Conservation (phyloP, 768 basidiomycete genomes). For the Russula compacta region DNA sequence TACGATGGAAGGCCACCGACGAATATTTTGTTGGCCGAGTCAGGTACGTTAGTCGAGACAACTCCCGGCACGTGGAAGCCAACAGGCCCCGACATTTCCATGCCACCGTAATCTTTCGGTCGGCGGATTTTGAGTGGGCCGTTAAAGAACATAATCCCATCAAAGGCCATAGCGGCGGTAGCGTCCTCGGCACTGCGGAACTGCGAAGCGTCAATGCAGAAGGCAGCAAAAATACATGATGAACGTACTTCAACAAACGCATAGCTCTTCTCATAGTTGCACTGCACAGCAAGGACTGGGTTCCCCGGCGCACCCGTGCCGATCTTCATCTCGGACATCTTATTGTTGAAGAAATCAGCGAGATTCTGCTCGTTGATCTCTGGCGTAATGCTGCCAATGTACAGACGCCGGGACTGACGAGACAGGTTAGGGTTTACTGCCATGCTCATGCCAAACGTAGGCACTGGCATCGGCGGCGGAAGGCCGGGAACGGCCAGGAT, state of each 20-base stretch:
- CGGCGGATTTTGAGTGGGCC: conserved; percentile 92
- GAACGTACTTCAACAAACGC: conserved; percentile 88
- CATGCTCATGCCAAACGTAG: conserved; percentile 79
- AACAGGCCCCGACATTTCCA: conserved; percentile 38
- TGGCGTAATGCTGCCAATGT: conserved; percentile 93
- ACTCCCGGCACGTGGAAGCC: conserved; percentile 86
- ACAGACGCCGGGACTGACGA: conserved; percentile 91
- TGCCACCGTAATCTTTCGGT: conserved; percentile 94
- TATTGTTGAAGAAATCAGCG: conserved; percentile 88
- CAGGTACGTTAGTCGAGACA: conserved; percentile 93
- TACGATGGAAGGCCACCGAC: conserved; percentile 94
- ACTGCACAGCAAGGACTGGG: conserved; percentile 87
- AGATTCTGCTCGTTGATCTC: conserved; percentile 91
- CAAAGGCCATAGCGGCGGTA: conserved; percentile 93
- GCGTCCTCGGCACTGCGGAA: conserved; percentile 97
- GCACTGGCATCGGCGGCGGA: conserved; percentile 75
- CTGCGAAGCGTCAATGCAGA: conserved; percentile 33
- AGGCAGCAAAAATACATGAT: conserved; percentile 11
- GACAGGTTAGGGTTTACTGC: conserved; percentile 83
- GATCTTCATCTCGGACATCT: conserved; percentile 89
- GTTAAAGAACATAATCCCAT: conserved; percentile 93
- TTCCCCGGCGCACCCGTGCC: conserved; percentile 80
- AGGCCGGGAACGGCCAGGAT: conserved; percentile 75
- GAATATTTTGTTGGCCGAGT: conserved; percentile 97
- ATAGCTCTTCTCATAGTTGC: conserved; percentile 98